Evolutionary conservation across 345 rosid genomes (phyloP), one percentile per base, ranked within the genome.

Genomic region (Cardamine occulta): DNA sequence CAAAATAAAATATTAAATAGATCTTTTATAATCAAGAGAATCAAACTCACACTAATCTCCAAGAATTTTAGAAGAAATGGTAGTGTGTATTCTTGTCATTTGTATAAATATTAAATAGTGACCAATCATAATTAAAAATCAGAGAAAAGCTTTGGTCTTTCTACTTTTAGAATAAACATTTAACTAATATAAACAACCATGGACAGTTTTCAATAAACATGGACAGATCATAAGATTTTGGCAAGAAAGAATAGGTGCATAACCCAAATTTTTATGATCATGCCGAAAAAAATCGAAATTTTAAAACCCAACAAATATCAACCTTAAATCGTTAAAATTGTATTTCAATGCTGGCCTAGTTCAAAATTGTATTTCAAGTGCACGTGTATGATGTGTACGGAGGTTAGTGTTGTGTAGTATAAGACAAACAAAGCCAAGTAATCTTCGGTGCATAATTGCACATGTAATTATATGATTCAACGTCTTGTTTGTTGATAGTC

Each of bases 361-460:
- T 15, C 34, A 61, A 17, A 0, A 4, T 65, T 5, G 10, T 40
- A 18, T 57, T 17, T 78, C 44, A 52, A 58, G 34, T 59, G 61
- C 66, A 71, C 68, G 74, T 72, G 78, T 60, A n/a, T 52, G 69
- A 66, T 74, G 49, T 63, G 74, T 70, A 70, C 48, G 72, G 82
- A 73, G 82, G 82, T 75, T 70, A 57, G 65, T 73, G 74, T 48
- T 75, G 79, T 72, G 72, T n/a, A 80, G 79, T 76, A 45, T 48
- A 75, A 78, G 86, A 80, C 83, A 78, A 80, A 73, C 68, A 59
- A 69, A 39, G 66, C 72, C 74, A 53, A 79, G 74, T 74, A 37
- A 70, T 82, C 77, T 60, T 66, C 34, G 53, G 68, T 81, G 45
- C 69, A 80, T 79, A 66, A 68, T 66, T 77, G 68, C 67, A 81